Evolutionary conservation across 768 basidiomycete species (phyloP).

Genomic region (Pleurotus tuber-regium): DNA sequence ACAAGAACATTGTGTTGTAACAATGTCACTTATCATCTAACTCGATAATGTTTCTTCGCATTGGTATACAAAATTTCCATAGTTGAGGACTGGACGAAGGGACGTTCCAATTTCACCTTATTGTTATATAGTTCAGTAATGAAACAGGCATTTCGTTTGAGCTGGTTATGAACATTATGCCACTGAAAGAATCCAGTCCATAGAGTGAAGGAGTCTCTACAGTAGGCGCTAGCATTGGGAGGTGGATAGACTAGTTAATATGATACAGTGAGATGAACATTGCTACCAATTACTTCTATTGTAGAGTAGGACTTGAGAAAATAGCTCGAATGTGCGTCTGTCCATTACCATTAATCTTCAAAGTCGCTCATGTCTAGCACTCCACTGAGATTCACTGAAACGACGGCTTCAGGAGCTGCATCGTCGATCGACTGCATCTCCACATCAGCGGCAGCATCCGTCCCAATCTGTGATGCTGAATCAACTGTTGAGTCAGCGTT

Average conservation of each 20-base stretch:
- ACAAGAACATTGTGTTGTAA: slow-evolving; percentile 8
- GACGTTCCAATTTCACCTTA: background rate
- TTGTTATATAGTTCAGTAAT: slow-evolving; percentile 10
- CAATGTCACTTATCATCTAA: slow-evolving; percentile 1
- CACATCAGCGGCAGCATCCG: background rate
- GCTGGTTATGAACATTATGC: background rate
- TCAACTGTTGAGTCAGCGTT: too few relatives aligned
- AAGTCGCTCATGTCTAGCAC: background rate
- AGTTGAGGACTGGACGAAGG: background rate
- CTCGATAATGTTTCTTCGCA: background rate
- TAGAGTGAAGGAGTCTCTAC: too few relatives aligned
- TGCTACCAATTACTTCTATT: too few relatives aligned
- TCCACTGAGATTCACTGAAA: background rate
- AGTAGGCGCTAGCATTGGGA: too few relatives aligned
- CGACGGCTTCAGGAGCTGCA: background rate
- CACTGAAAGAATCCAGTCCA: too few relatives aligned
- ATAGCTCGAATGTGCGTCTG: background rate
- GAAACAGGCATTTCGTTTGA: slow-evolving; percentile 8
- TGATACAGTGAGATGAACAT: too few relatives aligned
- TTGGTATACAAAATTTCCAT: background rate
- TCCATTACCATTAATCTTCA: background rate
- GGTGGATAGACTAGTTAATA: too few relatives aligned
- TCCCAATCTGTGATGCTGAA: too few relatives aligned
- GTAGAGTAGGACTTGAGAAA: too few relatives aligned
- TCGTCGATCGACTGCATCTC: background rate